These are phyloP conservation scores for Lactuca sativa DNA, from an alignment of 129 eudicot genomes.

Conservation along the genomic window DNA sequence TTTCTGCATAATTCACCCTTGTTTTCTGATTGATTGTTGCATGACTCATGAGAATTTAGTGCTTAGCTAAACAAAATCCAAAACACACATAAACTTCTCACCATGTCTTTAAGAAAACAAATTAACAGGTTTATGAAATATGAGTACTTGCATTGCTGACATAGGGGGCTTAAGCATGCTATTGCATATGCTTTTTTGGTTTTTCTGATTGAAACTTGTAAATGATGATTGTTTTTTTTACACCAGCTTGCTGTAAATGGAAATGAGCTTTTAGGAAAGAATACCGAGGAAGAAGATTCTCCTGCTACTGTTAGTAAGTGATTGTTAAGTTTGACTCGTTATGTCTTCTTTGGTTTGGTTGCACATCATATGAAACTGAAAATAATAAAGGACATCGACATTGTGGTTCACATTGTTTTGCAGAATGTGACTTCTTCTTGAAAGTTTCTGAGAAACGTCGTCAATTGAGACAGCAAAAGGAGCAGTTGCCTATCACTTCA, in stretches of 20 bases:
- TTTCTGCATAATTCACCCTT: neutral
- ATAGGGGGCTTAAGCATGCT: neutral
- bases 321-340: constrained; percentile 20
- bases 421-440: neutral
- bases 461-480: neutral
- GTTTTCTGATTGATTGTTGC: constrained; percentile 4
- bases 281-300: constrained; percentile 39
- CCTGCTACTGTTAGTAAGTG: constrained; percentile 59
- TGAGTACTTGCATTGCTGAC: constrained; percentile 1
- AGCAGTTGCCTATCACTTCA: neutral
- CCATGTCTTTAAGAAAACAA: neutral
- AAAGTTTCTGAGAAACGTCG: neutral
- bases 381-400: neutral
- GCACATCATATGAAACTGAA: constrained; percentile 8
- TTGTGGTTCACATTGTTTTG: neutral
- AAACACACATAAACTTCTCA: neutral
- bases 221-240: neutral
- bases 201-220: neutral
- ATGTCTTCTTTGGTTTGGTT: constrained; percentile 15
- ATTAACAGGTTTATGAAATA: neutral
- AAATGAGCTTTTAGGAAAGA: constrained; percentile 42
- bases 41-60: neutral
- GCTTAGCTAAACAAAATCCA: neutral
- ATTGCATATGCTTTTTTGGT: neutral
- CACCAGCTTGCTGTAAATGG: constrained; percentile 53